Evolutionary conservation across 495 filamentous ascomycete genomes (phyloP), one percentile per base, ranked within the genome.

Genomic region (Penicillium coffeae): DNA sequence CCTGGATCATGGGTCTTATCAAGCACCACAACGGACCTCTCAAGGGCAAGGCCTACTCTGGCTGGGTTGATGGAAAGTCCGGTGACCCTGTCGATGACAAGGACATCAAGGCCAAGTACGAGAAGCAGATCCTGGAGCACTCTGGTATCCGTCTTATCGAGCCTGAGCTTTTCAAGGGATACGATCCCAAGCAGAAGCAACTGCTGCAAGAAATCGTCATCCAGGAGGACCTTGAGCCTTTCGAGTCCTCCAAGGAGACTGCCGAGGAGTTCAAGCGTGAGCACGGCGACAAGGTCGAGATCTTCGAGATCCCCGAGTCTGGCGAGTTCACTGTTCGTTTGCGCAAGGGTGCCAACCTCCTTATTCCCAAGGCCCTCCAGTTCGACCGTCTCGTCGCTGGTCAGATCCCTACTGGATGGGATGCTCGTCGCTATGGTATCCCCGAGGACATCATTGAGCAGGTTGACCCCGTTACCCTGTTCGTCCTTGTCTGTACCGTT

Each of bases 1-100:
- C 93, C 22, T 99, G 93, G 93, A 88, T 99, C 63, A 99, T 97
- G 93, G 94, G 94, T 47, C 84, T 97, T 48, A 97, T 99, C 70
- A 95, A 88, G 73, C 94, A 99, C 65, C 89, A 95, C 73, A 96
- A 97, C 54, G 94, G 93, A n/a, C 88, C 90, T 7, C 84, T 99
- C 64, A 97, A 97, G 72, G 93, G 94, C 63, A 86, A 95, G 74
- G 83, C 85, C 35, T 97, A 99, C 70, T 88, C 93, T 40, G 93
- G 93, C 47, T 99, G 93, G 93, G 90, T 97, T 45, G 93, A 99
- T 60, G 79, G 80, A 50, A 96, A 96, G 81, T 84, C 88, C 35
- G 85, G 89, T 13, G 92, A 97, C 41, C 93, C 93, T 9, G 90
- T 99, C 21, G 91, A 97, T 50, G 93, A 99, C 72, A 96, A 96